phyloP scores from a whole-genome alignment of 169 alveolate species.

The Eimeria acervulina region DNA sequence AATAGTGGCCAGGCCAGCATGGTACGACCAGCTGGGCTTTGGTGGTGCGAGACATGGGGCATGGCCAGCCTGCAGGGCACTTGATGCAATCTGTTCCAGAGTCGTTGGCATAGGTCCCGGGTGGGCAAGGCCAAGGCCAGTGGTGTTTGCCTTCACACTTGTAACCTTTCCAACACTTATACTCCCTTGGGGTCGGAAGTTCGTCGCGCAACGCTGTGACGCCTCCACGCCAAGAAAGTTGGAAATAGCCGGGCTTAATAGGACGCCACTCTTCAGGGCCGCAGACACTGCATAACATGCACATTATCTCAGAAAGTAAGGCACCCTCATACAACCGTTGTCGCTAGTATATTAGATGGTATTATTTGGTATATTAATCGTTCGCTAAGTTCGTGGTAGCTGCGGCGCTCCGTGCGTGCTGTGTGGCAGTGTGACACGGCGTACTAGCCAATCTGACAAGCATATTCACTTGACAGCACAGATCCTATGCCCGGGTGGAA shows the following conservation, averaged over 20 bases:
- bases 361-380: not conserved
- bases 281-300: constrained; percentile 52
- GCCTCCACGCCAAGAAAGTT: constrained; percentile 67
- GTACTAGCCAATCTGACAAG: constrained; percentile 68
- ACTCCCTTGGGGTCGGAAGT: constrained; percentile 40
- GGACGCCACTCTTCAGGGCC: constrained; percentile 59
- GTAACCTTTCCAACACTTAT: constrained; percentile 59
- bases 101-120: constrained; percentile 59
- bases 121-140: constrained; percentile 74
- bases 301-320: not conserved
- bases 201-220: not conserved
- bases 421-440: not conserved
- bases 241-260: constrained; percentile 29
- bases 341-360: not conserved
- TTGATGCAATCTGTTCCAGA: constrained; percentile 68
- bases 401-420: not conserved
- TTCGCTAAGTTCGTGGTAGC: not conserved
- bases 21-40: constrained; percentile 36
- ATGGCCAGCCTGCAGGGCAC: constrained; percentile 76
- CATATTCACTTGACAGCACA: not conserved
- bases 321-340: not conserved
- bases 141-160: constrained; percentile 60
- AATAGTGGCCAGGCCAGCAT: constrained; percentile 79
- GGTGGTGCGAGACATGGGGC: constrained; percentile 68
- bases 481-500: not conserved